These are phyloP conservation scores for Kurtzmaniella quercitrusa DNA, from an alignment of 1,139 yeast genomes.

Conservation along the genomic window DNA sequence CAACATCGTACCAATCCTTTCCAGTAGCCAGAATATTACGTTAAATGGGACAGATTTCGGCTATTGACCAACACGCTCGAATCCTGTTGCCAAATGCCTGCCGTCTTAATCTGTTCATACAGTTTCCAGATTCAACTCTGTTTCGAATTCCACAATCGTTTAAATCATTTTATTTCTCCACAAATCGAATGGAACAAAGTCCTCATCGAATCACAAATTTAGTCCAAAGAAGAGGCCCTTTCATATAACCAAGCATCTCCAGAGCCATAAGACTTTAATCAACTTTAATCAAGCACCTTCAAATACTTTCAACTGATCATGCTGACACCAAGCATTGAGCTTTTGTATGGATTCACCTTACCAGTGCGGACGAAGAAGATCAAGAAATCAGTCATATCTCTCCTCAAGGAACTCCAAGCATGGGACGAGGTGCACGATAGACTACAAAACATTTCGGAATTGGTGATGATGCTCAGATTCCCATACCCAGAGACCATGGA, in stretches of 20 bases:
- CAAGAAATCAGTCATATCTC: background rate
- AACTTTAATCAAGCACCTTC: too few species aligned
- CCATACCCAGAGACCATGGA: constrained; percentile 1
- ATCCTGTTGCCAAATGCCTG: too few species aligned
- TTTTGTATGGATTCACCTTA: background rate
- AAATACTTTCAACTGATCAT: background rate
- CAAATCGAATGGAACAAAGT: background rate
- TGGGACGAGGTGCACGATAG: background rate
- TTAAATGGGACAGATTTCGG: too few species aligned
- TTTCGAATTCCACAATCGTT: too few species aligned
- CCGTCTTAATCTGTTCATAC: too few species aligned
- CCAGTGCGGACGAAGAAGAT: background rate
- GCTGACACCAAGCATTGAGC: background rate
- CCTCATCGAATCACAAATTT: too few species aligned
- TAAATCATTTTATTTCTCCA: background rate
- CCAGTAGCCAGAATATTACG: too few species aligned
- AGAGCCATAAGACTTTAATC: too few species aligned
- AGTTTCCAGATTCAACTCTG: too few species aligned
- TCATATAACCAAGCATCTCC: background rate
- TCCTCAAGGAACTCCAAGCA: background rate
- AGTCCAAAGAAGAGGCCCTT: too few species aligned
- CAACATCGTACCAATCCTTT: too few species aligned
- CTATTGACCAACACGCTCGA: too few species aligned
- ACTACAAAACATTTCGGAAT: background rate
- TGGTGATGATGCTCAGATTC: background rate